These are phyloP conservation scores for Gilbertella persicaria DNA, from an alignment of 371 early-diverging fungal species.

Conservation along the genomic window DNA sequence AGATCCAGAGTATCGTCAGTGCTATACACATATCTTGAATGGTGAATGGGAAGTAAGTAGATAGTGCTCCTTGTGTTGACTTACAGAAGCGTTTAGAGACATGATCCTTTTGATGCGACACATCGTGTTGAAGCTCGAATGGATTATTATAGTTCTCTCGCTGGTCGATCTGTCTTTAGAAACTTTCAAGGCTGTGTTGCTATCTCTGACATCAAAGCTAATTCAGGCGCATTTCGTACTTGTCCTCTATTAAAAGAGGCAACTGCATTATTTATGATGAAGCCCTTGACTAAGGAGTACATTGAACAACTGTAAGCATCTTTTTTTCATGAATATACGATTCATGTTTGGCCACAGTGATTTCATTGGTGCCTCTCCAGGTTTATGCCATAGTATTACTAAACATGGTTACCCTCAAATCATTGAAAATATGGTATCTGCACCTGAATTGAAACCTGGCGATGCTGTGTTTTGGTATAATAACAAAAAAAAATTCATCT, in stretches of 20 bases:
- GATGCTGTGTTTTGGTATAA: conserved; percentile 44
- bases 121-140: conserved; percentile 41
- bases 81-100: conserved; percentile 10
- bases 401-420: conserved; percentile 36
- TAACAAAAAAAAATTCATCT: background rate
- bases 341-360: conserved; percentile 20
- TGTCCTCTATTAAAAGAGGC: conserved; percentile 44
- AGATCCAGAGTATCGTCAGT: conserved; percentile 28
- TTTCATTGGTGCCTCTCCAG: conserved; percentile 42
- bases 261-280: conserved; percentile 43
- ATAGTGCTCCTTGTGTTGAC: background rate
- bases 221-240: conserved; percentile 41
- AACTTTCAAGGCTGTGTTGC: conserved; percentile 50
- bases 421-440: conserved; percentile 36
- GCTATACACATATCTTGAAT: conserved; percentile 22
- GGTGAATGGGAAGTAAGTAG: conserved; percentile 29
- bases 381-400: conserved; percentile 35
- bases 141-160: conserved; percentile 38
- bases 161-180: conserved; percentile 46
- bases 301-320: conserved; percentile 23
- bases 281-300: conserved; percentile 37
- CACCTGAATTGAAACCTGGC: conserved; percentile 38
- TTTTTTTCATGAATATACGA: background rate
- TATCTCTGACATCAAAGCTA: conserved; percentile 32
- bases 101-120: conserved; percentile 45